These are phyloP conservation scores for Neofusicoccum laricinum DNA, from an alignment of 2,329 filamentous ascomycete genomes.

Conservation along the genomic window DNA sequence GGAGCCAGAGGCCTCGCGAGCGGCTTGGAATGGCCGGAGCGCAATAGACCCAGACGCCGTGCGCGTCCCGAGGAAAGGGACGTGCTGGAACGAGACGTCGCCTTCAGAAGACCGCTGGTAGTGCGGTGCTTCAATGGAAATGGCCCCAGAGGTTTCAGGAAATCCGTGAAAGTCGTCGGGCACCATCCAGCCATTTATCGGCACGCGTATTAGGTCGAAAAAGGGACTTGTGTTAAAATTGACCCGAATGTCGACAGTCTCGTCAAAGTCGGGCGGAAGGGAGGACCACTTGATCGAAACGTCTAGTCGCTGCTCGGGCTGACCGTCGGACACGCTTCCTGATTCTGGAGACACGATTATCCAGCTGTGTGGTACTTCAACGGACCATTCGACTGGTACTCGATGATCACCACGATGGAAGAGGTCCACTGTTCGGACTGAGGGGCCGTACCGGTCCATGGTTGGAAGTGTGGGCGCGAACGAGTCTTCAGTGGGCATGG, in stretches of 20 bases:
- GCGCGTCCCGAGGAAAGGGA: conserved; percentile 17
- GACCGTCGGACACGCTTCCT: not conserved
- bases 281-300: conserved; percentile 21
- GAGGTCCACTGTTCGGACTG: not conserved
- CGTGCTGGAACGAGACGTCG: not conserved
- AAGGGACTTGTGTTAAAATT: conserved; percentile 21
- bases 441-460: not conserved
- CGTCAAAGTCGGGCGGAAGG: conserved; percentile 20
- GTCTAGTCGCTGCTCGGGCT: conserved; percentile 22
- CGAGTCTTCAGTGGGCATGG: not conserved
- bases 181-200: conserved; percentile 21
- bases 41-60: conserved; percentile 20
- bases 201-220: conserved; percentile 22
- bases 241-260: conserved; percentile 21
- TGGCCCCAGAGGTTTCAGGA: conserved; percentile 23
- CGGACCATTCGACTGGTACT: not conserved
- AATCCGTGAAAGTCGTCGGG: conserved; percentile 24
- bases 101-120: conserved; percentile 15
- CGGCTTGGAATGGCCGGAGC: not conserved
- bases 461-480: not conserved
- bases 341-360: not conserved
- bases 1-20: conserved; percentile 12
- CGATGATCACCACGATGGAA: not conserved
- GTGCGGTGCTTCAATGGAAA: conserved; percentile 24
- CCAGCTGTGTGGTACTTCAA: not conserved